A percentile compares a stretch with the other conserved stretches of the same genome.
These are phyloP conservation scores for Peronospora belbahrii DNA, from an alignment of 352 stramenopile genomes.

Conservation along the genomic window DNA sequence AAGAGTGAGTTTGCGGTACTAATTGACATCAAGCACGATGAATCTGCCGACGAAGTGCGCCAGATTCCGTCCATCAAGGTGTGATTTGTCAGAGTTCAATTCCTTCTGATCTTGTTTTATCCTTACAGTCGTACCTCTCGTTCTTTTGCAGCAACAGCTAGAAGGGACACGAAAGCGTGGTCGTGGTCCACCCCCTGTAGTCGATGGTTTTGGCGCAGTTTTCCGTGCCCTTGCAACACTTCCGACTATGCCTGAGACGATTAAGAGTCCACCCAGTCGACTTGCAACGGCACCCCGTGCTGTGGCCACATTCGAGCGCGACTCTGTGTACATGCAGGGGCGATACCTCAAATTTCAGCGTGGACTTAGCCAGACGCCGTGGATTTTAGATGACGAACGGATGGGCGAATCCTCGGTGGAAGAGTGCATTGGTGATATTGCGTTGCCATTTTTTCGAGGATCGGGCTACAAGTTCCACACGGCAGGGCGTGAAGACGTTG, in stretches of 20 bases:
- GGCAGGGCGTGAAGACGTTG: slow-evolving; percentile 94
- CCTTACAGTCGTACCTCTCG: background rate
- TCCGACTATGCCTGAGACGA: slow-evolving; percentile 35
- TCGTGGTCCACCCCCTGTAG: slow-evolving; percentile 46
- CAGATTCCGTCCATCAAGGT: slow-evolving; percentile 75
- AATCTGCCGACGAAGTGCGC: slow-evolving; percentile 63
- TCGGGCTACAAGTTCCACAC: slow-evolving; percentile 93
- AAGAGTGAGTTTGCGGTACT: slow-evolving; percentile 61
- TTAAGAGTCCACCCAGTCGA: slow-evolving; percentile 46
- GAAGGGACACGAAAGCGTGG: slow-evolving; percentile 58
- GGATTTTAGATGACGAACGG: slow-evolving; percentile 80
- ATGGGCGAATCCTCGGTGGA: slow-evolving; percentile 87
- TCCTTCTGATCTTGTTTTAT: background rate
- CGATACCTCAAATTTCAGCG: slow-evolving; percentile 88
- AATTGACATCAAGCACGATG: slow-evolving; percentile 57
- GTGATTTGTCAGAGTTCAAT: slow-evolving; percentile 11
- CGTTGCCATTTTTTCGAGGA: slow-evolving; percentile 56
- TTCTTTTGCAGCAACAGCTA: slow-evolving; percentile 42
- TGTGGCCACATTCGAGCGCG: slow-evolving; percentile 49
- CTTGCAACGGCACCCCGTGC: slow-evolving; percentile 34
- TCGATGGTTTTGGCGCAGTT: slow-evolving; percentile 76
- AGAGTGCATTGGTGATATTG: slow-evolving; percentile 76
- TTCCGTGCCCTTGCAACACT: slow-evolving; percentile 49
- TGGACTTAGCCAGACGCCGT: slow-evolving; percentile 87
- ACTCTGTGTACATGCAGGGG: slow-evolving; percentile 83